Base-by-base conservation (phyloP, 805 yeast genomes). In the Cyberlindnera bimundalis region DNA sequence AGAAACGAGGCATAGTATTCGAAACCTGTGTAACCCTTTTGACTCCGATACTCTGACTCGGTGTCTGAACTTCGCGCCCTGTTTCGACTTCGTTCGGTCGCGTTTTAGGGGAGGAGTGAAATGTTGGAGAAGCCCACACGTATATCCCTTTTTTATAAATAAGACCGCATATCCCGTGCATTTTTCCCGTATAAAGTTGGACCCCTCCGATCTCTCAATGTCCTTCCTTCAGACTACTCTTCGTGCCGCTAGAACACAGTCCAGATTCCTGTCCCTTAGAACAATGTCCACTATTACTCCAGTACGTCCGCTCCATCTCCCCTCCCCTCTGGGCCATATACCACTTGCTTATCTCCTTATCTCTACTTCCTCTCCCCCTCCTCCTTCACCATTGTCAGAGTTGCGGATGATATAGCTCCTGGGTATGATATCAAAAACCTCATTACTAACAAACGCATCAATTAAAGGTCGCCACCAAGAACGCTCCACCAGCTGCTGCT, bases 401-500 rank as follows among this genome's bases (percentile, higher is more conserved):
- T 14, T 20, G 19, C 24, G 13, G 15, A 10, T 10, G 24, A 21
- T 21, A 10, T 21, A 21, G 24, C 24, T 7, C 24, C 10, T n/a
- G n/a, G n/a, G n/a, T n/a, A n/a, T n/a, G n/a, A n/a, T n/a, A n/a
- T n/a, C n/a, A n/a, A n/a, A n/a, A n/a, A n/a, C n/a, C n/a, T n/a
- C n/a, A n/a, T n/a, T n/a, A n/a, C 30, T 35, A 61, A 23, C 59
- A 8, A 32, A 11, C 15, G 13, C 29, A 14, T 4, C 13, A 6
- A 5, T n/a, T 11, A 19, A 32, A 71, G 74, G 81, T 87, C 44
- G 71, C 74, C 55, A 79, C 96, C 38, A 70, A 78, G 48, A 71
- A 70, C 52, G 96, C 98, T 27, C 98, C 99, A 52, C 89, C 95
- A 44, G 96, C 98, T 46, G 96, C 96, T 29, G 98, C 96, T 28